These are phyloP conservation scores for Acanthamoeba sp. DNA, from an alignment of 208 protist genomes.

Conservation along the genomic window DNA sequence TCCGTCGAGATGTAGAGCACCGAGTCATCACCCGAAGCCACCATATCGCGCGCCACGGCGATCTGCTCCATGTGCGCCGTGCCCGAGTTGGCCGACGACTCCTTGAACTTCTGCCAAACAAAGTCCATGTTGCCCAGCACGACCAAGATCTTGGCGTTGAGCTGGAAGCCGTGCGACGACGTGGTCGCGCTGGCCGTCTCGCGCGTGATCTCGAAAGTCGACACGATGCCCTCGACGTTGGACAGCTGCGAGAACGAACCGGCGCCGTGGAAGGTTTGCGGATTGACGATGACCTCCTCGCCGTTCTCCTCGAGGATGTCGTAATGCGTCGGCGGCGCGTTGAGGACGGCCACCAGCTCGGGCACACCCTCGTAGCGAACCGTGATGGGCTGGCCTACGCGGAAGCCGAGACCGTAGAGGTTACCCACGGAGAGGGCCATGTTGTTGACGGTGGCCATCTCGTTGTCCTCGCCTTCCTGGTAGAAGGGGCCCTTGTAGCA, in stretches of 20 bases:
- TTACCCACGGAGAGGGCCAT: not conserved
- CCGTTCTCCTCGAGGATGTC: conserved; percentile 1
- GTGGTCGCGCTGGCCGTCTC: not conserved
- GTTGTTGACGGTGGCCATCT: conserved; percentile 2
- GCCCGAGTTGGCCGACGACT: too few relatives aligned
- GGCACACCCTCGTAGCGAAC: conserved; percentile 26
- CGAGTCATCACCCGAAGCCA: not conserved
- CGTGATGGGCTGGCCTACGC: conserved; percentile 28
- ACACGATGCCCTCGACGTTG: conserved; percentile 25
- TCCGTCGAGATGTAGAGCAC: conserved; percentile 26
- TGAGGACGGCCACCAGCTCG: not conserved
- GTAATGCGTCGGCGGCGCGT: conserved; percentile 50
- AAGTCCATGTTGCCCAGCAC: too few relatives aligned
- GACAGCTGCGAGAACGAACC: conserved; percentile 29
- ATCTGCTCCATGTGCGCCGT: too few relatives aligned
- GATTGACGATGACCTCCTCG: conserved; percentile 22
- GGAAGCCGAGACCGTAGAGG: conserved; percentile 37
- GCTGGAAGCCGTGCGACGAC: not conserved
- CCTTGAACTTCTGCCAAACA: too few relatives aligned
- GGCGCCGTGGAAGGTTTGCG: not conserved
- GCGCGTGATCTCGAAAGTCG: not conserved
- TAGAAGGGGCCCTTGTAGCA: not conserved
- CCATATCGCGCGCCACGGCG: not conserved
- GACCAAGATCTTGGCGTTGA: too few relatives aligned
- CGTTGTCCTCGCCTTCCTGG: not conserved